Base-by-base conservation (phyloP, 768 basidiomycete species). In the Leccinum pellstonianum region DNA sequence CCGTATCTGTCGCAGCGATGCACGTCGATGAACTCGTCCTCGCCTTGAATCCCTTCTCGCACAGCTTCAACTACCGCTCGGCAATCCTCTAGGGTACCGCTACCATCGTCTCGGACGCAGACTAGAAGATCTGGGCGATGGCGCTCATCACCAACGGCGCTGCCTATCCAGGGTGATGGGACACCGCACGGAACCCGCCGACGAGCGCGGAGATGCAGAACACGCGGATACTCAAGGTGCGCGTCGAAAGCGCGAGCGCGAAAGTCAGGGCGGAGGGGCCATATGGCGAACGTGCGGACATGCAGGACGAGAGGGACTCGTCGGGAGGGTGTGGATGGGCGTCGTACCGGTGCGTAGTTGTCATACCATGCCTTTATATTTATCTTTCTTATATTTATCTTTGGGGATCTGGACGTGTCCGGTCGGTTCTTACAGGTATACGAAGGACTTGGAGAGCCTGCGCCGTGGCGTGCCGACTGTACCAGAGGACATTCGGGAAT, bases 41-140 rank as follows among this genome's bases (percentile, higher is more conserved):
- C 38, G 54, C 66, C 50, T 52, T 69, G 1, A 66, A 49, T 27
- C 69, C 68, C 23, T 69, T 69, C 57, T 63, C 66, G 12, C 64
- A 70, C 31, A 68, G 66, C 50, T 69, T 66, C 55, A 69, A 69
- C 55, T 69, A 69, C 35, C 68, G 68, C 5, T 69, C 68, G 0
- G 69, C 69, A 7, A 54, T 69, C 29, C 62, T 69, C 0, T 64
- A 70, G 3, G 68, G 68, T 1, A 55, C 15, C 7, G 68, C 64
- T n/a, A 62, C 62, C 1, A 46, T 61, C 23, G 60, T 69, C 23
- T 43, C 52, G 7, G 62, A 68, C 19, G 19, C 10, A 19, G 59
- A 70, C 21, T 66, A 69, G 62, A 69, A 66, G 54, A 35, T 70
- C 25, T 69, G 68, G 68, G 68, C 68, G 17, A 57, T 69, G 64